Evolutionary conservation across 2,329 filamentous ascomycete genomes (phyloP).

Genomic region (Fusarium torreyae): DNA sequence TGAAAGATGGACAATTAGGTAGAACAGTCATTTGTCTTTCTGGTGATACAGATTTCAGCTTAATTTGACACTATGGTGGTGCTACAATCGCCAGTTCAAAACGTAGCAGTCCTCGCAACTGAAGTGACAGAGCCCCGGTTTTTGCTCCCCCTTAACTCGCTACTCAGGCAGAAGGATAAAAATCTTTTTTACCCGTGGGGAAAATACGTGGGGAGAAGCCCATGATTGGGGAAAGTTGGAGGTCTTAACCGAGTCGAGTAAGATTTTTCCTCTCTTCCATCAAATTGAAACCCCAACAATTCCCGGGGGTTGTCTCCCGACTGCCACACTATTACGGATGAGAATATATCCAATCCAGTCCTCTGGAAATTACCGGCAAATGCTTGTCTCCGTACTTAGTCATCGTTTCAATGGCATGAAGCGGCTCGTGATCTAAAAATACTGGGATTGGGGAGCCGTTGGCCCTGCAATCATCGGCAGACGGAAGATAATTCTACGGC

Average conservation of each 20-base stretch:
- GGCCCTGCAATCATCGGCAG: background rate
- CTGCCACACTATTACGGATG: background rate
- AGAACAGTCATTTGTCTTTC: too few relatives aligned
- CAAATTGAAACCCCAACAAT: background rate
- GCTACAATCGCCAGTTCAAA: too few relatives aligned
- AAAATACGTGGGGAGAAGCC: constrained; percentile 7
- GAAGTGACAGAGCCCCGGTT: too few relatives aligned
- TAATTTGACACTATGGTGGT: too few relatives aligned
- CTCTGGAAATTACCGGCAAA: background rate
- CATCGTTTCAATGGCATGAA: background rate
- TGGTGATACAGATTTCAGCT: too few relatives aligned
- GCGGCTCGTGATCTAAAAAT: background rate
- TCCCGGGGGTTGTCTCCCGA: background rate
- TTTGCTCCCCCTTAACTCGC: background rate
- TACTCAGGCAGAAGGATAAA: constrained; percentile 24
- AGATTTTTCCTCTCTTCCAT: background rate
- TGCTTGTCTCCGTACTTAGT: background rate
- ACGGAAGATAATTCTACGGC: constrained; percentile 8
- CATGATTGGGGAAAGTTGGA: constrained; percentile 23
- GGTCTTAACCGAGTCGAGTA: background rate
- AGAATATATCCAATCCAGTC: background rate
- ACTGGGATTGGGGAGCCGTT: constrained; percentile 1
- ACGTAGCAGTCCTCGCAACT: too few relatives aligned
- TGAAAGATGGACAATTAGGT: too few relatives aligned
- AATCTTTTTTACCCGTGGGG: constrained; percentile 29